A percentile compares a stretch with the other conserved stretches of the same genome.
phyloP scores from a whole-genome alignment of 169 alveolate species.

The Plasmodium ovale region DNA sequence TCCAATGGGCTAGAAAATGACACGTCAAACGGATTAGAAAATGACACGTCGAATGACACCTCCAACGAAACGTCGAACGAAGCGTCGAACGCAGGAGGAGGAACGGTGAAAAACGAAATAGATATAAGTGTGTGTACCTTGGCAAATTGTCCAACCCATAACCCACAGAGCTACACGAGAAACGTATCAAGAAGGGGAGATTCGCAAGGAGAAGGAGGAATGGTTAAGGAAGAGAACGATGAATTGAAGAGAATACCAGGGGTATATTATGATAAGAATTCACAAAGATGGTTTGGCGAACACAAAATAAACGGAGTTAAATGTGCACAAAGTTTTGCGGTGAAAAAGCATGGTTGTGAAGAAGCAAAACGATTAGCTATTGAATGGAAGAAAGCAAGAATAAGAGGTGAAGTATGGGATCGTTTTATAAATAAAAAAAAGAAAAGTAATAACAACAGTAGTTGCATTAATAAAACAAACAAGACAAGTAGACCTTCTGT shows the following conservation, averaged over 20 bases:
- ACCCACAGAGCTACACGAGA: constrained; percentile 53
- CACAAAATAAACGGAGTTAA: constrained; percentile 76
- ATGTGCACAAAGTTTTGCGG: constrained; percentile 81
- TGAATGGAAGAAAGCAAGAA: constrained; percentile 79
- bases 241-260: constrained; percentile 76
- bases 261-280: constrained; percentile 76
- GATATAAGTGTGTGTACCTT: constrained; percentile 63
- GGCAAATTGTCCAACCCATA: constrained; percentile 73
- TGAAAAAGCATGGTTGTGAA: constrained; percentile 83
- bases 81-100: constrained; percentile 10
- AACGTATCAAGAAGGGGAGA: constrained; percentile 35
- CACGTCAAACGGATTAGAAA: not conserved
- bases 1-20: not conserved
- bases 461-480: constrained; percentile 13
- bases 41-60: not conserved
- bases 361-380: constrained; percentile 83
- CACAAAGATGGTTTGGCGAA: constrained; percentile 79
- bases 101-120: constrained; percentile 31
- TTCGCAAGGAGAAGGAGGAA: constrained; percentile 31
- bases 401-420: constrained; percentile 75
- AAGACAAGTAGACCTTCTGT: constrained; percentile 76
- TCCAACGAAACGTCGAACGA: constrained; percentile 1
- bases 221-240: constrained; percentile 59
- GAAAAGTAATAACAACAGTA: constrained; percentile 23
- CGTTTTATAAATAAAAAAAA: constrained; percentile 63